These are phyloP conservation scores for Fusarium sterilihyphosum DNA, from an alignment of 2,329 filamentous ascomycete genomes.

Conservation along the genomic window DNA sequence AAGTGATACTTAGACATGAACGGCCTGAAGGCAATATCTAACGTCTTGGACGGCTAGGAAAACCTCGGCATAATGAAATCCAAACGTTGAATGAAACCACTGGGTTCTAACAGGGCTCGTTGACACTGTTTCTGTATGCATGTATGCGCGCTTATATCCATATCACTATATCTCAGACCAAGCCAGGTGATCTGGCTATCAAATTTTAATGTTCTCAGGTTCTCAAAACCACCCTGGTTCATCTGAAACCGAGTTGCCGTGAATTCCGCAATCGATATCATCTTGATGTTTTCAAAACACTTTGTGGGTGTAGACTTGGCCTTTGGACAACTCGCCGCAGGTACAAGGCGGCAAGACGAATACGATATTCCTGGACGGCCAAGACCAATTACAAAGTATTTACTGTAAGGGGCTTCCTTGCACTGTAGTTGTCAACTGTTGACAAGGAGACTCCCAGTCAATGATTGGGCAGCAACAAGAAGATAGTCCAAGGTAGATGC, in stretches of 20 bases:
- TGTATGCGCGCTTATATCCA: neutral
- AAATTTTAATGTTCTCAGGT: neutral
- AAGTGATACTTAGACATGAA: neutral
- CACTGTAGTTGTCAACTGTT: neutral
- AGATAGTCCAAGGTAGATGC: neutral
- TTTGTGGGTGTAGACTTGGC: neutral
- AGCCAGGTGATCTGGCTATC: neutral
- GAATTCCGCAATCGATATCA: neutral
- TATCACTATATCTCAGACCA: neutral
- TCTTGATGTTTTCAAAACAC: conserved; percentile 10
- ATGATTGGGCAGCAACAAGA: neutral
- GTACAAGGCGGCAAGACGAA: neutral
- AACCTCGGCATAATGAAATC: neutral
- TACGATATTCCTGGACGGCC: neutral
- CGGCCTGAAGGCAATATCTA: neutral
- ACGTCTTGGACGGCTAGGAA: neutral
- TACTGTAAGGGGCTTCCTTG: neutral
- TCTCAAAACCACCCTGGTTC: neutral
- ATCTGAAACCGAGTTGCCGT: neutral
- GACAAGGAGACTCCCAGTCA: neutral
- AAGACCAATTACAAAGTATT: neutral
- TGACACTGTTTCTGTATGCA: neutral
- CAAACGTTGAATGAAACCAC: neutral
- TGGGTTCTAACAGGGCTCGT: neutral
- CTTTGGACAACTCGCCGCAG: neutral